Conservation (phyloP, 805 yeast species). For the Pichia phayaonensis region DNA sequence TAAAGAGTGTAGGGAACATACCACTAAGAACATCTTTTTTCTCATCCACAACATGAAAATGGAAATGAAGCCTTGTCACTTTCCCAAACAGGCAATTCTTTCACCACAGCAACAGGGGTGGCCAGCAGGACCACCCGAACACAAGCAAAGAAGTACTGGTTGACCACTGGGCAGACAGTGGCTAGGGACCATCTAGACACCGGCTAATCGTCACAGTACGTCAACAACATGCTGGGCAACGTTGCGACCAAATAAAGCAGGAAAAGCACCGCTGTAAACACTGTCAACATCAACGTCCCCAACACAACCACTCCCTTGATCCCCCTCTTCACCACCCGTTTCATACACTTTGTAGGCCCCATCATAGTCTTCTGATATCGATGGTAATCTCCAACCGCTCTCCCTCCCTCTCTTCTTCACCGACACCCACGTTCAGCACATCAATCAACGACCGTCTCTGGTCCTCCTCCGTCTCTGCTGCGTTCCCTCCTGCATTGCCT, state of each 20-base stretch:
- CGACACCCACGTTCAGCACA: slow-evolving; percentile 20
- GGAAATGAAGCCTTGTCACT: neutral
- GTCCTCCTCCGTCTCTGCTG: slow-evolving; percentile 10
- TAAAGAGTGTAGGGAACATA: neutral
- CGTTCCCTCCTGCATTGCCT: neutral
- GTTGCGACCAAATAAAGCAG: neutral
- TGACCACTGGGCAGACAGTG: too few relatives aligned
- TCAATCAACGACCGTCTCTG: slow-evolving; percentile 15
- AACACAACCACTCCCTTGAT: neutral
- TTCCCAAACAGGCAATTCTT: too few relatives aligned
- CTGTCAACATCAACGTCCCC: neutral
- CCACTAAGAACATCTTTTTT: neutral
- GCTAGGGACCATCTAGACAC: too few relatives aligned
- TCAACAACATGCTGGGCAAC: neutral
- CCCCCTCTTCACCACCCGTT: neutral
- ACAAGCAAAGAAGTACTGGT: too few relatives aligned
- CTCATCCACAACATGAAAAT: neutral
- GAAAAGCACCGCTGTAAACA: neutral
- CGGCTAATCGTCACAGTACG: neutral
- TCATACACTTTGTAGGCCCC: neutral
- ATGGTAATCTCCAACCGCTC: slow-evolving; percentile 36
- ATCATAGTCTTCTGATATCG: slow-evolving; percentile 28
- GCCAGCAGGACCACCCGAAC: too few relatives aligned
- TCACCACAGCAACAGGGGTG: too few relatives aligned
- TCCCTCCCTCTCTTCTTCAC: slow-evolving; percentile 19